Conservation (phyloP, 2,329 filamentous ascomycete genomes). For the Fusarium phyllophilum region DNA sequence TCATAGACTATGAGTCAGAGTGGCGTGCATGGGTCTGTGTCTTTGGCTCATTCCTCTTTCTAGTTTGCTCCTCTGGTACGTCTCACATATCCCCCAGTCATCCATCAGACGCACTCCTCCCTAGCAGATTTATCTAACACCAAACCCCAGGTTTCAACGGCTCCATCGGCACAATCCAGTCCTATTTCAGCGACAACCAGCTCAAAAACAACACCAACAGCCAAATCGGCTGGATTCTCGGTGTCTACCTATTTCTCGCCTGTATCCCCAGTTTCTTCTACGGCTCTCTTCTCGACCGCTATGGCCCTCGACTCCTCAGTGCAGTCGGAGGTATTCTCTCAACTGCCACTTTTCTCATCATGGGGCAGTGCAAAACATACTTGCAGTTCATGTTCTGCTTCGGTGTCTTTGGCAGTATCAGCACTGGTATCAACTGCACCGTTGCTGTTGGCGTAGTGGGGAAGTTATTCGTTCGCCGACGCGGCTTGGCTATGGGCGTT, state of each 20-base stretch:
- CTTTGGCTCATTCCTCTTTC: constrained; percentile 25
- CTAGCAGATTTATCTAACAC: background rate
- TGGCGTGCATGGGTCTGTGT: constrained; percentile 25
- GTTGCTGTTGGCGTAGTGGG: constrained; percentile 46
- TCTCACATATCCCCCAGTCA: background rate
- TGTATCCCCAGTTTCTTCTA: constrained; percentile 54
- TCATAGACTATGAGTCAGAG: constrained; percentile 13
- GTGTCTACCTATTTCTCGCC: constrained; percentile 55
- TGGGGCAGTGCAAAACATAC: constrained; percentile 57
- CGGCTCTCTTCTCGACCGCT: constrained; percentile 58
- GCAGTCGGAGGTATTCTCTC: constrained; percentile 49
- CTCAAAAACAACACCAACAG: constrained; percentile 51
- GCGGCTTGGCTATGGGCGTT: constrained; percentile 22
- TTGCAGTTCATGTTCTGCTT: constrained; percentile 59
- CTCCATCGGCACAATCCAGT: constrained; percentile 57
- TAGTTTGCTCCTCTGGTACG: background rate
- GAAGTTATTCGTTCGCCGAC: constrained; percentile 33
- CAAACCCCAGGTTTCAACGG: constrained; percentile 53
- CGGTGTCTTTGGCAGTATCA: constrained; percentile 55
- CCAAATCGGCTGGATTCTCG: constrained; percentile 60
- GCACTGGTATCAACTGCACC: constrained; percentile 49
- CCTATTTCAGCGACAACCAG: constrained; percentile 56
- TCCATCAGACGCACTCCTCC: background rate
- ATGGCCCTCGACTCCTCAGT: constrained; percentile 54
- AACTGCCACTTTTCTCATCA: constrained; percentile 52